Evolutionary conservation across 306 rosid genomes (phyloP), one percentile per base, ranked within the genome.

Genomic region (Hylodesmum podocarpum): DNA sequence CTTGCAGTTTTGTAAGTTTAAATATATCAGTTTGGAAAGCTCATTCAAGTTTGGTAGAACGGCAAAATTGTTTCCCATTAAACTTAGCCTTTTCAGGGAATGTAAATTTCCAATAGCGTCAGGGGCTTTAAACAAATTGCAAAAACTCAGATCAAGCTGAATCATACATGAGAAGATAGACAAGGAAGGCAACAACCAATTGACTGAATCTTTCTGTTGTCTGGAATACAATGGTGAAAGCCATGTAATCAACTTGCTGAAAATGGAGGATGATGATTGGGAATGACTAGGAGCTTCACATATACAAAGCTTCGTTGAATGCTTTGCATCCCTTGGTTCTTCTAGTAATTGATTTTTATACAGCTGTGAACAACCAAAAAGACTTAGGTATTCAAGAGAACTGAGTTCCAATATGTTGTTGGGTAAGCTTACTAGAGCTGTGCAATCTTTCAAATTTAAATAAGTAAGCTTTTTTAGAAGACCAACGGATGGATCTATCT

Each of bases 371-470:
- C 76, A 78, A 2, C 55, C 19, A 0, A 1, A 0, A 7, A 73
- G 44, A 47, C 13, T 79, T 8, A 72, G 29, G 71, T 6, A 5
- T 19, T 16, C 44, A 36, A 79, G 72, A 18, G 72, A 59, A 62
- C 12, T 34, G 1, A 79, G 14, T 8, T 14, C 11, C 4, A 34
- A 37, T 16, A 79, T 16, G 46, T 4, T 49, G 2, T 18, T 36
- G 28, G 83, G 73, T 39, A 79, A 6, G 16, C 47, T 37, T 14
- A 3, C 7, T n/a, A 78, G 41, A 47, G 33, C 82, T 70, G 3
- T 1, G 9, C 44, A 40, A 3, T 11, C 1, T 43, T 0, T 3
- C 49, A 43, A 13, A 43, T 40, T 2, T 15, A 40, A 1, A 10
- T 0, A 10, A 9, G 14, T 2, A 11, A 40, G 44, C 44, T 40